A percentile compares a stretch with the other conserved stretches of the same genome.
Evolutionary conservation across 164 flowering plant genomes (phyloP).

Genomic region (Vitis riparia): DNA sequence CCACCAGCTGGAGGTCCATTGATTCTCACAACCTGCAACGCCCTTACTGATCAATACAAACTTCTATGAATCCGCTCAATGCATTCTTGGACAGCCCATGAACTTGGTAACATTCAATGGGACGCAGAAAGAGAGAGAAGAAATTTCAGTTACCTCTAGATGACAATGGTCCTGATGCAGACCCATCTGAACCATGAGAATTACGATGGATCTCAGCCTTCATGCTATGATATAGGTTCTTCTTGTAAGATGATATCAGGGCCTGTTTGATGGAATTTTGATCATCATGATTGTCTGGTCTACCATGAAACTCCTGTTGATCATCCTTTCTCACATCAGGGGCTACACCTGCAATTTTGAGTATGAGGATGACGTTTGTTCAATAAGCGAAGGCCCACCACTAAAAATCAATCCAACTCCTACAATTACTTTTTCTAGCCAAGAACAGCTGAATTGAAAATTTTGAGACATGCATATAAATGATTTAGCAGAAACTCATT

Average conservation of each 20-base stretch:
- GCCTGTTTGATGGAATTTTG: constrained; percentile 53
- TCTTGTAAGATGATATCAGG: constrained; percentile 58
- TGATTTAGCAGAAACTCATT: no score
- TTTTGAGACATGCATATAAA: no score
- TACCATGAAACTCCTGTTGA: constrained; percentile 25
- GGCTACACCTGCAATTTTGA: constrained; percentile 47
- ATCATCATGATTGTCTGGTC: constrained; percentile 45
- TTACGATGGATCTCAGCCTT: constrained; percentile 51
- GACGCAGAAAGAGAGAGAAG: background rate
- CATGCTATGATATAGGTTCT: constrained; percentile 43
- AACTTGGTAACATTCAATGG: no score
- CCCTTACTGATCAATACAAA: background rate
- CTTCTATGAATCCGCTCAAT: constrained; percentile 4
- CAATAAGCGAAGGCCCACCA: no score
- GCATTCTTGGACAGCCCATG: background rate
- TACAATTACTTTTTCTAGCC: no score
- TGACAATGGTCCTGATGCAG: constrained; percentile 16
- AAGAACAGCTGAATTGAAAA: no score
- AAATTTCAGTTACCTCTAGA: constrained; percentile 31
- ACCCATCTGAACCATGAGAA: constrained; percentile 4
- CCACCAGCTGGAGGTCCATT: constrained; percentile 77
- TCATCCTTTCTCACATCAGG: constrained; percentile 47
- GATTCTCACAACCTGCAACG: constrained; percentile 35
- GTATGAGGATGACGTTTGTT: no score
- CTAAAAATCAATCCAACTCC: no score